These are phyloP conservation scores for Zoysia japonica DNA, from an alignment of 176 grass and related monocot genomes.

Conservation along the genomic window DNA sequence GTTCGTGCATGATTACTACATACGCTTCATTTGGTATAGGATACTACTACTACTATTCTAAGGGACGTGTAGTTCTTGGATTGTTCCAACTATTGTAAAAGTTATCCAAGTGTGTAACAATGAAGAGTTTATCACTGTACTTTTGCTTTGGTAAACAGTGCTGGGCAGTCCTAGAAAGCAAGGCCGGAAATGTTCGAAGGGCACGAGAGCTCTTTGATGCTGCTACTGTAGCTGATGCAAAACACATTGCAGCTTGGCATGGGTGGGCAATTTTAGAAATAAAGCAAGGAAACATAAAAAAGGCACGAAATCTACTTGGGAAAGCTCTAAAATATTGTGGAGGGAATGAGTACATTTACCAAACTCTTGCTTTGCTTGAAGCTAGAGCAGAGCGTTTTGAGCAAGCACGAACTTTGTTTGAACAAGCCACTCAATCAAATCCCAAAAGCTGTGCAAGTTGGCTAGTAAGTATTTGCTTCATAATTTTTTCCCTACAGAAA, in stretches of 20 bases:
- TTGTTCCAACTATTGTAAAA: not conserved
- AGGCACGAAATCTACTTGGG: slow-evolving; percentile 84
- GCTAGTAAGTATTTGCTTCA: slow-evolving; percentile 79
- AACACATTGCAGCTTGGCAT: slow-evolving; percentile 91
- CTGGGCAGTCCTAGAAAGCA: slow-evolving; percentile 97
- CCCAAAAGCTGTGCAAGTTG: slow-evolving; percentile 98
- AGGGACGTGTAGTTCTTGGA: not conserved
- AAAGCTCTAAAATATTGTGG: slow-evolving; percentile 90
- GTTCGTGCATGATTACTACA: slow-evolving; percentile 40
- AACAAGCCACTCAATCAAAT: slow-evolving; percentile 84
- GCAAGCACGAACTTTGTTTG: slow-evolving; percentile 77
- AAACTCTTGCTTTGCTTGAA: slow-evolving; percentile 96
- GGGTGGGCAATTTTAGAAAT: slow-evolving; percentile 97
- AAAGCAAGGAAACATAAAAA: slow-evolving; percentile 92
- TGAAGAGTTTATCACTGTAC: slow-evolving; percentile 9
- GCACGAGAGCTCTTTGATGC: slow-evolving; percentile 97
- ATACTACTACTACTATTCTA: not conserved
- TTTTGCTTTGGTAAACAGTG: slow-evolving; percentile 63
- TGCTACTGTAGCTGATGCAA: slow-evolving; percentile 83
- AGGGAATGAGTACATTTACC: slow-evolving; percentile 98
- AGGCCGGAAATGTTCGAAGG: slow-evolving; percentile 71
- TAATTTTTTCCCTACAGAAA: slow-evolving; percentile 24
- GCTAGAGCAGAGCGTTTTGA: slow-evolving; percentile 81
- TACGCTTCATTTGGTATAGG: not conserved
- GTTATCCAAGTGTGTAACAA: not conserved